Conservation (phyloP, 345 rosid species). For the Brassica nigra region DNA sequence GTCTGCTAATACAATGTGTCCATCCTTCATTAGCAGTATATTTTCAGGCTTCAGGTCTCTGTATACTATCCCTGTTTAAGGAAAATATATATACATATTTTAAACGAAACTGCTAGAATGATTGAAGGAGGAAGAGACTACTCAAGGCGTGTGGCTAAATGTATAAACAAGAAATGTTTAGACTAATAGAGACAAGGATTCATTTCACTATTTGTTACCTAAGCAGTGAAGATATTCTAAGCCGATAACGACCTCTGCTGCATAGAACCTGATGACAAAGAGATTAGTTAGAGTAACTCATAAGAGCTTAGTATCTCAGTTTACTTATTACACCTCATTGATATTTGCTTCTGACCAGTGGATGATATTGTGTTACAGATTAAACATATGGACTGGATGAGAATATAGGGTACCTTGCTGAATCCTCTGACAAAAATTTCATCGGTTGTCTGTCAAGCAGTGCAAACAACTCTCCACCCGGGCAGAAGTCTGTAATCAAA, state of each 20-base stretch:
- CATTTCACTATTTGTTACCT: slow-evolving; percentile 48
- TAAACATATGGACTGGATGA: not conserved
- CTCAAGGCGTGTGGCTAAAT: not conserved
- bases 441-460: slow-evolving; percentile 90
- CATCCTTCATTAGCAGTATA: slow-evolving; percentile 80
- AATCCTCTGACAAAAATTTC: slow-evolving; percentile 82
- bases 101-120: not conserved
- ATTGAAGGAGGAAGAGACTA: not conserved
- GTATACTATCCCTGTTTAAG: slow-evolving; percentile 69
- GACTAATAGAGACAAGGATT: slow-evolving; percentile 6
- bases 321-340: slow-evolving; percentile 4
- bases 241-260: slow-evolving; percentile 82
- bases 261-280: slow-evolving; percentile 72
- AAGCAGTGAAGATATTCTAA: slow-evolving; percentile 97
- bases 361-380: slow-evolving; percentile 16
- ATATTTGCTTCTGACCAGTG: not conserved
- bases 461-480: slow-evolving; percentile 95
- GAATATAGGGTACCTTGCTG: slow-evolving; percentile 44
- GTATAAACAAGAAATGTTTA: not conserved
- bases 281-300: not conserved
- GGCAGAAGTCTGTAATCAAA: slow-evolving; percentile 94
- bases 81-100: slow-evolving; percentile 20
- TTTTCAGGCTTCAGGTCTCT: slow-evolving; percentile 97
- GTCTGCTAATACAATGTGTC: slow-evolving; percentile 81
- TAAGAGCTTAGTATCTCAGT: not conserved